These are phyloP conservation scores for Kwoniella bestiolae DNA, from an alignment of 768 basidiomycete species.

Conservation along the genomic window DNA sequence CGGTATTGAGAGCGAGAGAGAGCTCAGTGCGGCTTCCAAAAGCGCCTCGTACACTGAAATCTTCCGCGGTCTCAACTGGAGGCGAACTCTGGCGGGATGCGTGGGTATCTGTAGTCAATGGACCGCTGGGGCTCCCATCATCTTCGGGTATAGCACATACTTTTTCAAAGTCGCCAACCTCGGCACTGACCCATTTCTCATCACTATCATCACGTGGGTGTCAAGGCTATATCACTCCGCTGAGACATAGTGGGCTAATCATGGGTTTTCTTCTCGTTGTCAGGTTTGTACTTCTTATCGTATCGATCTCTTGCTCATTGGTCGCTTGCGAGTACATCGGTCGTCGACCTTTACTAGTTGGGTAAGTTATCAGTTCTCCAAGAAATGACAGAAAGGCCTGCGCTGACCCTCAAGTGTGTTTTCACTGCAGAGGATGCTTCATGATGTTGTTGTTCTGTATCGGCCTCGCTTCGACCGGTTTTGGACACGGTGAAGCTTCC, in stretches of 20 bases:
- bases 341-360: slow-evolving; percentile 30
- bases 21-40: background rate
- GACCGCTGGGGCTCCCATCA: slow-evolving; percentile 30
- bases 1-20: slow-evolving; percentile 29
- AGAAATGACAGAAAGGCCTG: background rate
- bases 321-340: slow-evolving; percentile 31
- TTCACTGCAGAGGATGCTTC: slow-evolving; percentile 25
- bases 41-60: slow-evolving; percentile 21
- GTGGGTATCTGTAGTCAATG: slow-evolving; percentile 30
- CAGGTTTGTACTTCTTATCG: background rate
- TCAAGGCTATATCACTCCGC: no score
- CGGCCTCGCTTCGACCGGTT: slow-evolving; percentile 26
- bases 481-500: background rate
- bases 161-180: slow-evolving; percentile 31
- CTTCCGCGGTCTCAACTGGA: slow-evolving; percentile 31
- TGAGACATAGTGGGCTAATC: no score
- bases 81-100: slow-evolving; percentile 26
- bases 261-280: no score
- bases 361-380: slow-evolving; percentile 12
- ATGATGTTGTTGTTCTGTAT: slow-evolving; percentile 31
- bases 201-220: no score
- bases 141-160: slow-evolving; percentile 34
- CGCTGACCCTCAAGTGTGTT: slow-evolving; percentile 3
- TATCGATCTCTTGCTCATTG: slow-evolving; percentile 5
- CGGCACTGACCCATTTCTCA: slow-evolving; percentile 26